Conservation (phyloP, 306 rosid species). For the Vigna angularis region DNA sequence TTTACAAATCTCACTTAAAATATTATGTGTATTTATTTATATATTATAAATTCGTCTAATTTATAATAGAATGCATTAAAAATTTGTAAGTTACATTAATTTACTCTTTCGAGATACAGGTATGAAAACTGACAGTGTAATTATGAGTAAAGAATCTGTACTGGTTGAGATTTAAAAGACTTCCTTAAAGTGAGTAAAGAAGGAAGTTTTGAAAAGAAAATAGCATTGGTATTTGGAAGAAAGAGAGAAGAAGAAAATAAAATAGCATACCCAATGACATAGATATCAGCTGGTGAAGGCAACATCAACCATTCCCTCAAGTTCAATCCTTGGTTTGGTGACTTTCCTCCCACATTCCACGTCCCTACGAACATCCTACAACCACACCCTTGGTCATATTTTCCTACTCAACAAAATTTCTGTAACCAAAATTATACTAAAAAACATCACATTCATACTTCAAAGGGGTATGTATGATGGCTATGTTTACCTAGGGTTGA, state of each 20-base stretch:
- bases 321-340: constrained; percentile 69
- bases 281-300: constrained; percentile 65
- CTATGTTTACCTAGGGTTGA: constrained; percentile 55
- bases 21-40: no score
- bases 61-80: no score
- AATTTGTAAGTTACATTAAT: neutral
- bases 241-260: neutral
- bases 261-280: constrained; percentile 72
- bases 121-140: constrained; percentile 22
- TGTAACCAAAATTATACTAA: neutral
- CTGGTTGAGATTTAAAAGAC: no score
- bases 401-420: neutral
- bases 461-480: constrained; percentile 1
- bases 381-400: neutral
- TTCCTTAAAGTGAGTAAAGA: neutral
- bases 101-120: neutral
- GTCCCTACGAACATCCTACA: constrained; percentile 90
- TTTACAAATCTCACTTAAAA: no score
- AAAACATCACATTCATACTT: neutral
- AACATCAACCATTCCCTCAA: constrained; percentile 68
- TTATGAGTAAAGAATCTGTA: constrained; percentile 16
- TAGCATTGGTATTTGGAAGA: neutral
- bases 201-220: neutral
- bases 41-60: no score
- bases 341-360: constrained; percentile 96